phyloP scores from a whole-genome alignment of 2,329 filamentous ascomycete species.

The Zelopaecilomyces penicillatus region DNA sequence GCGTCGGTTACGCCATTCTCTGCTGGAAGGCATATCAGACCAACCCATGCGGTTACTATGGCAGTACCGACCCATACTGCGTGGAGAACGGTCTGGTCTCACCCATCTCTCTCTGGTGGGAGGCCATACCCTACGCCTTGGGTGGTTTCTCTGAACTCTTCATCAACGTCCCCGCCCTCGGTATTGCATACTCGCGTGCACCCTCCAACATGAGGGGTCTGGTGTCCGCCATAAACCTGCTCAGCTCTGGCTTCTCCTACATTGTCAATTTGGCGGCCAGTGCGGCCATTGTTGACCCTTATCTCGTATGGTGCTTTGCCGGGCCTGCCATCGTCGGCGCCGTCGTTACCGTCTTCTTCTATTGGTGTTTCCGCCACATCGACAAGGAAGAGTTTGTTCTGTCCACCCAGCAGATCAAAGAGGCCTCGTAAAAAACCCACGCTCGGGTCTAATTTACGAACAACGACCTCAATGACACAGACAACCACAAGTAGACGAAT shows the following conservation, averaged over 20 bases:
- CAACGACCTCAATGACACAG: background rate
- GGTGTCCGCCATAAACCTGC: slow-evolving; percentile 41
- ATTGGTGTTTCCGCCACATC: slow-evolving; percentile 11
- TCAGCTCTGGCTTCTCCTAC: slow-evolving; percentile 38
- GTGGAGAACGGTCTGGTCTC: slow-evolving; percentile 15
- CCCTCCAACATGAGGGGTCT: slow-evolving; percentile 44
- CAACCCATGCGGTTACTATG: slow-evolving; percentile 35
- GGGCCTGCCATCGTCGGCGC: slow-evolving; percentile 36
- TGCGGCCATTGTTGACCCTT: slow-evolving; percentile 38
- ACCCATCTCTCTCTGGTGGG: slow-evolving; percentile 18
- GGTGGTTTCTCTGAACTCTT: slow-evolving; percentile 22
- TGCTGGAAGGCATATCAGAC: slow-evolving; percentile 52
- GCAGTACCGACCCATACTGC: slow-evolving; percentile 15
- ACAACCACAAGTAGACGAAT: background rate
- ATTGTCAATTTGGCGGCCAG: slow-evolving; percentile 36
- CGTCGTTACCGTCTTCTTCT: too few species aligned
- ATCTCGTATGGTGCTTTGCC: slow-evolving; percentile 42
- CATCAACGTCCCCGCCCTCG: slow-evolving; percentile 31
- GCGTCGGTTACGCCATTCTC: slow-evolving; percentile 47
- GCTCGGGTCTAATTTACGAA: background rate
- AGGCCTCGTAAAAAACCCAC: slow-evolving; percentile 1
- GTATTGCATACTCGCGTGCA: slow-evolving; percentile 42
- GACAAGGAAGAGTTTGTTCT: slow-evolving; percentile 17
- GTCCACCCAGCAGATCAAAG: slow-evolving; percentile 13
- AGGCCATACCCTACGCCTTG: slow-evolving; percentile 16